Evolutionary conservation across 1,284 basidiomycete genomes (phyloP).

Genomic region (Meripilus lineatus): DNA sequence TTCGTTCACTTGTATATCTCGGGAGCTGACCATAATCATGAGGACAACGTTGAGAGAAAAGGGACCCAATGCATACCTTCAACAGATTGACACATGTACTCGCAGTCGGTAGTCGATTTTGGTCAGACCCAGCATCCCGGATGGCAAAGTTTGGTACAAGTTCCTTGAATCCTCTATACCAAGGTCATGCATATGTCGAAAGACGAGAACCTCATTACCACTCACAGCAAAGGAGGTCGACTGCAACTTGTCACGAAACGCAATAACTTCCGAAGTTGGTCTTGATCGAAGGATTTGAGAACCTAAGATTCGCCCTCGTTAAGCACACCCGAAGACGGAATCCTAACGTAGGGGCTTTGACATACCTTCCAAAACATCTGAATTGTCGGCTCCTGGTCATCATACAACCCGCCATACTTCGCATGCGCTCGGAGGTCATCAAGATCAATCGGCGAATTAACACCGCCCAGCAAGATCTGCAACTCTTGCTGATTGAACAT

Average conservation of each 20-base stretch:
- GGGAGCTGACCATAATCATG: slow-evolving; percentile 47
- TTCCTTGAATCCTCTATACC: slow-evolving; percentile 76
- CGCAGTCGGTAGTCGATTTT: slow-evolving; percentile 72
- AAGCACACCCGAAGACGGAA: neutral
- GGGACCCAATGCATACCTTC: slow-evolving; percentile 61
- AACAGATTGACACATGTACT: slow-evolving; percentile 87
- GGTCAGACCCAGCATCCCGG: slow-evolving; percentile 70
- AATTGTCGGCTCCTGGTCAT: slow-evolving; percentile 68
- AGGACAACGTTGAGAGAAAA: neutral
- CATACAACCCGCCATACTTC: slow-evolving; percentile 74
- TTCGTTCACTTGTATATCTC: slow-evolving; percentile 55
- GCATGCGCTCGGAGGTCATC: slow-evolving; percentile 75
- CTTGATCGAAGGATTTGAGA: slow-evolving; percentile 68
- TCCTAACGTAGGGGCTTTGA: slow-evolving; percentile 10
- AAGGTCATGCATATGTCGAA: slow-evolving; percentile 5
- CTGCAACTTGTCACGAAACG: slow-evolving; percentile 91
- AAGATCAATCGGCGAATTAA: slow-evolving; percentile 78
- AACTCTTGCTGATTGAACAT: slow-evolving; percentile 96
- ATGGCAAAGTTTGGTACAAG: slow-evolving; percentile 85
- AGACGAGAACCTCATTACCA: slow-evolving; percentile 12
- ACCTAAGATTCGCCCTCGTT: slow-evolving; percentile 40
- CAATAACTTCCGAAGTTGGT: slow-evolving; percentile 67
- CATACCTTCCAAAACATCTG: slow-evolving; percentile 71
- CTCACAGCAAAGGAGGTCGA: slow-evolving; percentile 79
- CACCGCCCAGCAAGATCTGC: slow-evolving; percentile 81